phyloP scores from a whole-genome alignment of 2,329 filamentous ascomycete species.

The Exophiala sp. region DNA sequence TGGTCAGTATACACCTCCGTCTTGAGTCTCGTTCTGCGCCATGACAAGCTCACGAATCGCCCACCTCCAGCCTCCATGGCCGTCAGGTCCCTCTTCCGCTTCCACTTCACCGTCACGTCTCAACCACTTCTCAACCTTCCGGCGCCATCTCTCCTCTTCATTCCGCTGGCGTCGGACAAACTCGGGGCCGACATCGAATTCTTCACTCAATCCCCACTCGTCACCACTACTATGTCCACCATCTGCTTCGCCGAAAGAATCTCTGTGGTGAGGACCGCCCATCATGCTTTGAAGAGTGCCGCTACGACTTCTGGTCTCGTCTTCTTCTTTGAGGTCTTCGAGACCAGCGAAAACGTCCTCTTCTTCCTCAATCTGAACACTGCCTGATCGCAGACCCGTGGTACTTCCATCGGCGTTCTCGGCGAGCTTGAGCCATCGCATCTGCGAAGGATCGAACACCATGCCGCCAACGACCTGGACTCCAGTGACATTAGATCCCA shows the following conservation, averaged over 20 bases:
- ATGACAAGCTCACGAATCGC: slow-evolving; percentile 32
- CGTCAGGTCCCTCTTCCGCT: slow-evolving; percentile 46
- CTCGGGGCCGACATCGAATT: slow-evolving; percentile 95
- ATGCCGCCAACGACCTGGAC: slow-evolving; percentile 96
- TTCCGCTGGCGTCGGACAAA: slow-evolving; percentile 85
- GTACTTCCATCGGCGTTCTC: slow-evolving; percentile 18
- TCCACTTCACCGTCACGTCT: slow-evolving; percentile 38
- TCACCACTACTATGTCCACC: slow-evolving; percentile 38
- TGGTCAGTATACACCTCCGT: background rate
- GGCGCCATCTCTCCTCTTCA: slow-evolving; percentile 87
- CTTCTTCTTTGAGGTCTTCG: slow-evolving; percentile 78
- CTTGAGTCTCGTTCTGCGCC: slow-evolving; percentile 12
- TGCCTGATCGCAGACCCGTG: slow-evolving; percentile 27
- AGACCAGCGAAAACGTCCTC: slow-evolving; percentile 93
- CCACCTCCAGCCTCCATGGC: slow-evolving; percentile 70
- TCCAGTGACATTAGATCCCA: slow-evolving; percentile 70
- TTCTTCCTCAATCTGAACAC: slow-evolving; percentile 72
- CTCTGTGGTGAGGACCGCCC: slow-evolving; percentile 15
- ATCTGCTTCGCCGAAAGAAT: slow-evolving; percentile 26
- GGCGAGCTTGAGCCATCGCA: slow-evolving; percentile 91
- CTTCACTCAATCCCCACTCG: slow-evolving; percentile 86
- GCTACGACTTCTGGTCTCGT: slow-evolving; percentile 28
- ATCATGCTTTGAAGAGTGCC: slow-evolving; percentile 20
- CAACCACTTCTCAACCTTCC: slow-evolving; percentile 84
- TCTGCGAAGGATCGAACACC: slow-evolving; percentile 94